Percentiles rank a stretch among this genome's conserved stretches.
These are phyloP conservation scores for Rhododendron simsii DNA, from an alignment of 148 eudicot species.

Conservation along the genomic window DNA sequence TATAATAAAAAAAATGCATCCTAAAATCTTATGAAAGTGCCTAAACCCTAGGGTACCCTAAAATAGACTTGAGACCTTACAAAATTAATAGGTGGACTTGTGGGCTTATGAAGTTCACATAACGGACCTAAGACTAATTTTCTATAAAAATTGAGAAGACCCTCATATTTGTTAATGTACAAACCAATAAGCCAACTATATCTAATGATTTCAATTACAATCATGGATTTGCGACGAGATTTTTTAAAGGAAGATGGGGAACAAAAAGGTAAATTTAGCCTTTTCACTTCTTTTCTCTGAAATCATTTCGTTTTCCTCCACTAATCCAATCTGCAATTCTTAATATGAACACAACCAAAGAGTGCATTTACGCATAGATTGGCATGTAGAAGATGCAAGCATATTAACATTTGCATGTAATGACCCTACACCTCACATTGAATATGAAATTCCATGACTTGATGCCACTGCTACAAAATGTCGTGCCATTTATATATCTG, in stretches of 20 bases:
- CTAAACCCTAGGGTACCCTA: too few relatives aligned
- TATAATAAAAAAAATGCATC: too few relatives aligned
- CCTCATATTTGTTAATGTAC: not conserved
- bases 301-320: not conserved
- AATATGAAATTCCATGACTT: not conserved
- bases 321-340: not conserved
- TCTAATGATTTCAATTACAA: not conserved
- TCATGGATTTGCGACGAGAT: not conserved
- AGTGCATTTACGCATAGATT: too few relatives aligned
- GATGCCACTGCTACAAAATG: not conserved
- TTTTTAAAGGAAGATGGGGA: not conserved
- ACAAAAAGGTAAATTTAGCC: not conserved
- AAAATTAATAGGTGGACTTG: too few relatives aligned
- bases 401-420: not conserved
- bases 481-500: too few relatives aligned
- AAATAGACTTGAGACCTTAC: too few relatives aligned
- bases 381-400: too few relatives aligned
- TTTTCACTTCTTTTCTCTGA: not conserved
- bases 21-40: too few relatives aligned
- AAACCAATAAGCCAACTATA: not conserved
- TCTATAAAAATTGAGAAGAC: not conserved
- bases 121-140: too few relatives aligned
- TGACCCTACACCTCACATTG: not conserved
- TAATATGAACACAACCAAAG: not conserved
- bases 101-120: too few relatives aligned